A percentile compares a stretch with the other conserved stretches of the same genome.
phyloP scores from a whole-genome alignment of 805 yeast species.

The Ogataea ramenticola region DNA sequence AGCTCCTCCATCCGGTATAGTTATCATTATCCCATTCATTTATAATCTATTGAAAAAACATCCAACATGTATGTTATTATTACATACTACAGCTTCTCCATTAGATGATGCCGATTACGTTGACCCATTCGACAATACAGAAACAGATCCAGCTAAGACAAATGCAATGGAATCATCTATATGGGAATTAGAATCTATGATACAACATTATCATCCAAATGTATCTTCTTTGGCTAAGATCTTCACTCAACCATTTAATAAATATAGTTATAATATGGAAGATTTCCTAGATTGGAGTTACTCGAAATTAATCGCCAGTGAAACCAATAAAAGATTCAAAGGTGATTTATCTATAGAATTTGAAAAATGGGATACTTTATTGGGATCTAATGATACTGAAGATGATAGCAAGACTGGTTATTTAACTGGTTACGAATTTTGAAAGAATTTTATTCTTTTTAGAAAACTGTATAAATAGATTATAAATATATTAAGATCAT shows the following conservation, averaged over 20 bases:
- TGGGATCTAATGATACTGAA: constrained; percentile 16
- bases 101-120: constrained; percentile 26
- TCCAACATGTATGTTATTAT: constrained; percentile 87
- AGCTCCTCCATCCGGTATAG: constrained; percentile 85
- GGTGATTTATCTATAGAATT: constrained; percentile 74
- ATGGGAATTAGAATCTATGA: constrained; percentile 83
- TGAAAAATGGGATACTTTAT: constrained; percentile 41
- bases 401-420: constrained; percentile 6
- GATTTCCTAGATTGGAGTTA: constrained; percentile 94
- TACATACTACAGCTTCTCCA: constrained; percentile 45
- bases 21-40: constrained; percentile 81
- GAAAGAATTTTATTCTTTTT: too few relatives aligned
- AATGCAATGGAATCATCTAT: constrained; percentile 77
- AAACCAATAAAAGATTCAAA: constrained; percentile 55
- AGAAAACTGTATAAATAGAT: background rate
- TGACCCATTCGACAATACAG: constrained; percentile 65
- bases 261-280: constrained; percentile 81
- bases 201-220: constrained; percentile 86
- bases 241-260: constrained; percentile 83
- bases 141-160: constrained; percentile 69
- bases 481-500: background rate
- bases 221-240: constrained; percentile 88
- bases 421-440: background rate
- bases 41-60: constrained; percentile 86
- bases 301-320: constrained; percentile 54